Conservation (phyloP, 495 filamentous ascomycete species). For the Xylaria telfairii region DNA sequence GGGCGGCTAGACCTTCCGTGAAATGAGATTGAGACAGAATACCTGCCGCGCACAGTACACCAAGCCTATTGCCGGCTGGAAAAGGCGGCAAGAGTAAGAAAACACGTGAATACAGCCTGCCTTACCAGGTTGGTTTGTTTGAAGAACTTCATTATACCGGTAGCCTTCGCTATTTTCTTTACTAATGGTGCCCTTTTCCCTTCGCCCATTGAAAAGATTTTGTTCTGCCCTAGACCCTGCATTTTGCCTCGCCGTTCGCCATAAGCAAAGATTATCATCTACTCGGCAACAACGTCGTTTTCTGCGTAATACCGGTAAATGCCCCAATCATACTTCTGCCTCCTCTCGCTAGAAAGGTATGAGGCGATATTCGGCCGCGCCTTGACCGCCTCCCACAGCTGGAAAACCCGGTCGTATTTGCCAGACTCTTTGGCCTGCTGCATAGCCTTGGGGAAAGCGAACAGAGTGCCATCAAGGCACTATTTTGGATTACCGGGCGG, state of each 20-base stretch:
- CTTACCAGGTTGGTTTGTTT: neutral
- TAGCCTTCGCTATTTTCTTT: neutral
- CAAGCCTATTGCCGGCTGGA: neutral
- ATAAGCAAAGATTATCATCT: neutral
- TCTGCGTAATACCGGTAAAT: slow-evolving; percentile 70
- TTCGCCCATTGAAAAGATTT: neutral
- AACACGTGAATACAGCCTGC: neutral
- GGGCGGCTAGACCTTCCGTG: too few relatives aligned
- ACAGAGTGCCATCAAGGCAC: slow-evolving; percentile 58
- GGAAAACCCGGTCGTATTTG: slow-evolving; percentile 59
- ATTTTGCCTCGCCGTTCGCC: neutral
- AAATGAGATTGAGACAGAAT: too few relatives aligned
- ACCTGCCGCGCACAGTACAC: too few relatives aligned
- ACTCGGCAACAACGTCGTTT: slow-evolving; percentile 50
- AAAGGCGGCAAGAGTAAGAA: neutral
- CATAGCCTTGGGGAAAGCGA: slow-evolving; percentile 69
- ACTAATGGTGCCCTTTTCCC: neutral
- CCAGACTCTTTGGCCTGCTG: slow-evolving; percentile 49
- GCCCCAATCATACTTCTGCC: slow-evolving; percentile 60
- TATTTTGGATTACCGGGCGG: slow-evolving; percentile 22
- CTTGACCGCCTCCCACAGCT: slow-evolving; percentile 61
- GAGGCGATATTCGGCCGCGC: slow-evolving; percentile 59
- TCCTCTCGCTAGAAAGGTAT: slow-evolving; percentile 64
- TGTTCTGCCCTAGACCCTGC: neutral
- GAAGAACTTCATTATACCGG: neutral